Conservation (phyloP, 2,329 filamentous ascomycete genomes). For the Thermoascus crustaceus region DNA sequence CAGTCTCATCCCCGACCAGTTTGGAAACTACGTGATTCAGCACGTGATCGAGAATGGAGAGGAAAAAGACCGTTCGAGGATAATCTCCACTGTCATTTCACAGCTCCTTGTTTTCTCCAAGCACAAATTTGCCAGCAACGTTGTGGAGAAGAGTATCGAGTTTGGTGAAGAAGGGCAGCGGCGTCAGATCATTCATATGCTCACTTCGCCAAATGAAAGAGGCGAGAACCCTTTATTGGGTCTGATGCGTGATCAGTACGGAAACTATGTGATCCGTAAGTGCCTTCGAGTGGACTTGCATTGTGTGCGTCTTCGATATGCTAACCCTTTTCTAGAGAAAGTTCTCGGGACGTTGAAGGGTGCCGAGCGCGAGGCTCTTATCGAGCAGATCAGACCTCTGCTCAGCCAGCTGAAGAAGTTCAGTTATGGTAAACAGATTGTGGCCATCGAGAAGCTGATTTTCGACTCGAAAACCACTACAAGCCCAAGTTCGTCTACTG, state of each 20-base stretch:
- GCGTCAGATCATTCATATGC: conserved; percentile 55
- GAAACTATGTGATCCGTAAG: conserved; percentile 96
- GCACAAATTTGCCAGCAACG: conserved; percentile 95
- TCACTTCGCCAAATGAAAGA: conserved; percentile 53
- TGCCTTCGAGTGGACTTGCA: conserved; percentile 20
- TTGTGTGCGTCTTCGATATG: conserved; percentile 6
- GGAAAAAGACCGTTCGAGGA: conserved; percentile 60
- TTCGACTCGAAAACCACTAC: conserved; percentile 22
- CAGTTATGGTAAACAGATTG: conserved; percentile 58
- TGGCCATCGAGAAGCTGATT: conserved; percentile 54
- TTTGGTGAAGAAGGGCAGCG: conserved; percentile 63
- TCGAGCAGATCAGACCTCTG: conserved; percentile 56
- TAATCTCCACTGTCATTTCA: conserved; percentile 65
- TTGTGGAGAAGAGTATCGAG: conserved; percentile 86
- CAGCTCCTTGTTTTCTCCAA: conserved; percentile 71
- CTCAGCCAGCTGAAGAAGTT: conserved; percentile 56
- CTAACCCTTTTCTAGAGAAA: conserved; percentile 57
- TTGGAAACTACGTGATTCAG: conserved; percentile 93
- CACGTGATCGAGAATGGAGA: conserved; percentile 77
- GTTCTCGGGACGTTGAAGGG: conserved; percentile 58
- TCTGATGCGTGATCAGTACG: conserved; percentile 84
- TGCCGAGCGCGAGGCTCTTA: conserved; percentile 50
- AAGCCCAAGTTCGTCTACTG: conserved; percentile 18
- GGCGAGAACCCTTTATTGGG: conserved; percentile 63
- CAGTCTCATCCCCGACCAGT: conserved; percentile 74